Percentiles rank a stretch among this genome's conserved stretches.
Evolutionary conservation across 169 alveolate species (phyloP).

Genomic region (Cryptosporidium muris): DNA sequence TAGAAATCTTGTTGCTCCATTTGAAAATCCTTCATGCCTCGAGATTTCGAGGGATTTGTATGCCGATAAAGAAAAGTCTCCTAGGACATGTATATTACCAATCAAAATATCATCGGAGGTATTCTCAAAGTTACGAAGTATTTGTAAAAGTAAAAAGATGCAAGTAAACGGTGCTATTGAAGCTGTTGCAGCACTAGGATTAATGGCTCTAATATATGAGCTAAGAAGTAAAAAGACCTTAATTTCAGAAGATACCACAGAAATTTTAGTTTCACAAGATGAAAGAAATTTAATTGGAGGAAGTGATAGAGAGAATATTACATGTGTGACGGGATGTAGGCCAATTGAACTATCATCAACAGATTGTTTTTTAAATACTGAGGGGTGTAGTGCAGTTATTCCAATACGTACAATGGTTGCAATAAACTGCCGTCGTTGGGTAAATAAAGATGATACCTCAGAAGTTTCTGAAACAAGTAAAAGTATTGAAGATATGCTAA

Average conservation of each 20-base stretch:
- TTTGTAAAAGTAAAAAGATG: conserved; percentile 48
- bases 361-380: conserved; percentile 29
- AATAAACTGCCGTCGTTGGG: conserved; percentile 68
- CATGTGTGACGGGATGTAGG: conserved; percentile 26
- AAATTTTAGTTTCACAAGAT: neutral
- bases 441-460: conserved; percentile 55
- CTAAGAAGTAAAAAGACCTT: conserved; percentile 24
- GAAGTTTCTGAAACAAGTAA: conserved; percentile 54
- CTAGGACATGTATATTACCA: conserved; percentile 65
- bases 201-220: conserved; percentile 61
- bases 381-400: conserved; percentile 11
- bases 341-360: conserved; percentile 2
- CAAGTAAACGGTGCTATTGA: conserved; percentile 67
- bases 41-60: conserved; percentile 67
- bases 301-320: neutral
- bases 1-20: conserved; percentile 65
- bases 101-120: conserved; percentile 23
- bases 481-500: conserved; percentile 21
- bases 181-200: conserved; percentile 60
- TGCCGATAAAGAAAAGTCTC: conserved; percentile 63
- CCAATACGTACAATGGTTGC: conserved; percentile 71
- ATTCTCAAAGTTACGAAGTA: conserved; percentile 16
- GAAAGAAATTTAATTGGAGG: neutral
- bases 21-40: conserved; percentile 58
- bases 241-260: conserved; percentile 43